phyloP scores from a whole-genome alignment of 2,329 filamentous ascomycete species.

The Alternaria arbusti region DNA sequence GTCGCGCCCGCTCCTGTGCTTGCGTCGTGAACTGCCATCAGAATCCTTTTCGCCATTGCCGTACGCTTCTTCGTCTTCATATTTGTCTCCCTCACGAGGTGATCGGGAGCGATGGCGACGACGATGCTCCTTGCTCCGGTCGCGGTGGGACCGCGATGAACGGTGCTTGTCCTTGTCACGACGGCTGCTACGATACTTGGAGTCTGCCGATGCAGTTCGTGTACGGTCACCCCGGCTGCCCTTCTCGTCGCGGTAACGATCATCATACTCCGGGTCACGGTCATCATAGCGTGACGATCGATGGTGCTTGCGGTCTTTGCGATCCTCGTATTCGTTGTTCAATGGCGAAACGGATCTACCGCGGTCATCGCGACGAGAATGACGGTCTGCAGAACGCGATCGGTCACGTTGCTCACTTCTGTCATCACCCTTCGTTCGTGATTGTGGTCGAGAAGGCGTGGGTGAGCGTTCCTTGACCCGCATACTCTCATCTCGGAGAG shows the following conservation, averaged over 20 bases:
- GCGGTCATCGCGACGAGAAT: constrained; percentile 56
- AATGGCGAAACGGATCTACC: constrained; percentile 60
- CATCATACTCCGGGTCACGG: constrained; percentile 48
- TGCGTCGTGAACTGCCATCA: constrained; percentile 42
- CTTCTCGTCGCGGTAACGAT: constrained; percentile 53
- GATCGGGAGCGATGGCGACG: constrained; percentile 54
- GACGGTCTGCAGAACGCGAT: constrained; percentile 45
- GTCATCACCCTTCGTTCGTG: constrained; percentile 38
- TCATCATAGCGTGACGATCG: constrained; percentile 52
- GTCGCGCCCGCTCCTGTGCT: constrained; percentile 42
- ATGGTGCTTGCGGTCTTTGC: constrained; percentile 56
- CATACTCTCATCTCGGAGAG: constrained; percentile 42
- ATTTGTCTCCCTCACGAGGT: constrained; percentile 35
- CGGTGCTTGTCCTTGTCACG: constrained; percentile 52
- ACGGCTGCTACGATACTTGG: constrained; percentile 66
- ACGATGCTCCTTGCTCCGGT: constrained; percentile 54
- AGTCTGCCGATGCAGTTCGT: constrained; percentile 69
- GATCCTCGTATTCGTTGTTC: constrained; percentile 41
- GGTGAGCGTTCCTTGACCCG: constrained; percentile 48
- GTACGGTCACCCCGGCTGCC: constrained; percentile 62
- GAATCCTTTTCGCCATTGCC: constrained; percentile 35
- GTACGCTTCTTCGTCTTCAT: constrained; percentile 40
- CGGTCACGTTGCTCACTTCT: constrained; percentile 26
- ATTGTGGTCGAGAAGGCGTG: constrained; percentile 50
- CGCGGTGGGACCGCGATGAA: constrained; percentile 55